Base-by-base conservation (phyloP, 2,329 filamentous ascomycete genomes). In the Sporothrix sp. region DNA sequence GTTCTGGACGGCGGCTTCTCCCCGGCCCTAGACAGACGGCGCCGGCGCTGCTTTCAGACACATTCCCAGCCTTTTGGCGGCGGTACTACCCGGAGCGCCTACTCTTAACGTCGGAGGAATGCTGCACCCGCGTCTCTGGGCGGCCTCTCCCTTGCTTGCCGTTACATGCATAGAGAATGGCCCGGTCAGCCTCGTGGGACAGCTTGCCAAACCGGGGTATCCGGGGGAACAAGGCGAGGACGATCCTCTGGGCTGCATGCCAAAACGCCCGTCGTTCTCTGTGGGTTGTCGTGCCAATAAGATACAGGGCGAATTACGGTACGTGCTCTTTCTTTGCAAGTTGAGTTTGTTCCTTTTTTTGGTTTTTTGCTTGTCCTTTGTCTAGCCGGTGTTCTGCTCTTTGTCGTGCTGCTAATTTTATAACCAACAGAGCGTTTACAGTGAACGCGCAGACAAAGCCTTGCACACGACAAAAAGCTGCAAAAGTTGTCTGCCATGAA, bases 251-350 rank as follows among this genome's bases (percentile, higher is more conserved):
- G n/a, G n/a, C n/a, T n/a, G n/a, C 43, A 28, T 16, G 23, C 33
- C 44, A 37, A 28, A 10, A 28, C 6, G 25, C 5, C 6, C 25
- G 18, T n/a, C 9, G 20, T 28, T 30, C n/a, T n/a, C 10, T n/a
- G 25, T 33, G 33, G 44, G 44, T 47, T 47, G 44, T 47, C 38
- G 44, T 47, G 44, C 33, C 44, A 37, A 38, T 47, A 21, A 47
- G n/a, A 37, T 20, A 38, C 18, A 18, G 30, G 4, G 33, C 25
- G 25, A 28, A 10, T 10, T 6, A 28, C 25, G 25, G n/a, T n/a
- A 28, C 25, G 25, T 28, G 25, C 14, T 11, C n/a, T 23, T 33
- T 44, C 40, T 44, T 44, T 44, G 40, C 1, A 21, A 6, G 7
- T 10, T 37, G 16, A 7, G 4, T 16, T 8, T 21, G 9, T 4